Evolutionary conservation across 768 basidiomycete genomes (phyloP).

Genomic region (Cyclocybe cylindracea): DNA sequence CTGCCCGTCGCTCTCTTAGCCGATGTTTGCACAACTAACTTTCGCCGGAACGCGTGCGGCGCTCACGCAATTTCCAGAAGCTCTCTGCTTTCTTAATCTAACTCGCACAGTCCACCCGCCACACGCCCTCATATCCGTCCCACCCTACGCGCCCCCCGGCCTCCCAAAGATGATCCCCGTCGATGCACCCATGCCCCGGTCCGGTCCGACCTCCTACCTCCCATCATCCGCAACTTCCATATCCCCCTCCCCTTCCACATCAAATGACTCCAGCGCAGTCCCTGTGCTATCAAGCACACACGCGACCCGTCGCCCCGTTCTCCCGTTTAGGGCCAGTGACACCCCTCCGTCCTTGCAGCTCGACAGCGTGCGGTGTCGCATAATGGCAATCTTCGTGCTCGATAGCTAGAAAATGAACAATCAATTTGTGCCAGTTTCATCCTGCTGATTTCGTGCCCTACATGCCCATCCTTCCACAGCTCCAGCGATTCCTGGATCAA

Average conservation of each 20-base stretch:
- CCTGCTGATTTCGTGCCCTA: slow-evolving; percentile 38
- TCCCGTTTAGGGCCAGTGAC: slow-evolving; percentile 73
- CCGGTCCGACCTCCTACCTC: slow-evolving; percentile 24
- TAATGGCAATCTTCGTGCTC: slow-evolving; percentile 51
- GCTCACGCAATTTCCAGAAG: slow-evolving; percentile 47
- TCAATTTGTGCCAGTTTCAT: slow-evolving; percentile 27
- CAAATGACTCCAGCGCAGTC: slow-evolving; percentile 67
- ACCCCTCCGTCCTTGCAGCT: slow-evolving; percentile 54
- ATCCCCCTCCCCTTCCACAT: slow-evolving; percentile 73
- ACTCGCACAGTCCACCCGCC: slow-evolving; percentile 30
- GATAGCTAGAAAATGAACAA: slow-evolving; percentile 45
- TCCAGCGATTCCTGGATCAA: slow-evolving; percentile 59
- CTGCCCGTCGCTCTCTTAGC: slow-evolving; percentile 47
- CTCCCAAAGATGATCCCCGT: slow-evolving; percentile 28
- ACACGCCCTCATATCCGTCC: slow-evolving; percentile 39
- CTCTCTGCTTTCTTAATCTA: slow-evolving; percentile 28
- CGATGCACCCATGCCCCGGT: slow-evolving; percentile 21
- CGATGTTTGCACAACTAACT: slow-evolving; percentile 53
- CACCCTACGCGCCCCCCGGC: slow-evolving; percentile 20
- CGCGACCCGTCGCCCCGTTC: slow-evolving; percentile 70
- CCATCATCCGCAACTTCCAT: slow-evolving; percentile 39
- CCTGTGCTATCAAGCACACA: slow-evolving; percentile 72
- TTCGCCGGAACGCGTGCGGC: slow-evolving; percentile 48
- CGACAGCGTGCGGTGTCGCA: slow-evolving; percentile 54
- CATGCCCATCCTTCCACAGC: slow-evolving; percentile 64